Percentiles rank a stretch among this genome's conserved stretches.
Conservation (phyloP, 345 rosid genomes). For the Acer yangbiense region DNA sequence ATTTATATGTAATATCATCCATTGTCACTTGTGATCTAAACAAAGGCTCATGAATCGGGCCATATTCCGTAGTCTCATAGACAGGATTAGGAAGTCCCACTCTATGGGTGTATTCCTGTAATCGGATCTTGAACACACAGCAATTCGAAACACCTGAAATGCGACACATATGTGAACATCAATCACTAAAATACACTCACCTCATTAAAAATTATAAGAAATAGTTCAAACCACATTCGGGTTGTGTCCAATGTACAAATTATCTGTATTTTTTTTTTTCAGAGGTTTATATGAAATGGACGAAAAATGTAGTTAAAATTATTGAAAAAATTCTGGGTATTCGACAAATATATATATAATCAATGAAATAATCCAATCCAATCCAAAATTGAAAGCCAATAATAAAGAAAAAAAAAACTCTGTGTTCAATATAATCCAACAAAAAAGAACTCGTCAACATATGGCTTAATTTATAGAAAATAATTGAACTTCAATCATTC, state of each 20-base stretch:
- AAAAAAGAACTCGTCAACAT: background rate
- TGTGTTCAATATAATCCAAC: background rate
- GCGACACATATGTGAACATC: constrained; percentile 2
- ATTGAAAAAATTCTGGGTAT: background rate
- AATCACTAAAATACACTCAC: background rate
- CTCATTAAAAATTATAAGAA: background rate
- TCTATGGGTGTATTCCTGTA: constrained; percentile 83
- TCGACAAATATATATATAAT: no score
- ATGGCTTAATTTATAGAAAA: no score
- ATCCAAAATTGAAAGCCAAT: background rate
- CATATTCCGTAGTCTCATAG: constrained; percentile 71
- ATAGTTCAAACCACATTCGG: no score
- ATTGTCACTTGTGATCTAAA: constrained; percentile 72
- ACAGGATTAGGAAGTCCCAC: constrained; percentile 67
- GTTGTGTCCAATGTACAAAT: background rate
- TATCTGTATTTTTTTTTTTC: no score
- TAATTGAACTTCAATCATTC: no score
- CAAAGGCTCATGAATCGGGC: constrained; percentile 78
- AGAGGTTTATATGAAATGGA: background rate
- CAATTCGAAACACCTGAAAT: constrained; percentile 70
- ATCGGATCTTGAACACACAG: constrained; percentile 76
- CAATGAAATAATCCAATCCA: background rate
- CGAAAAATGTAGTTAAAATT: background rate
- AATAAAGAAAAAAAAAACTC: background rate
- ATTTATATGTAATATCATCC: constrained; percentile 64